Evolutionary conservation across 2,329 filamentous ascomycete genomes (phyloP).

Genomic region (Hysterium pulicare): DNA sequence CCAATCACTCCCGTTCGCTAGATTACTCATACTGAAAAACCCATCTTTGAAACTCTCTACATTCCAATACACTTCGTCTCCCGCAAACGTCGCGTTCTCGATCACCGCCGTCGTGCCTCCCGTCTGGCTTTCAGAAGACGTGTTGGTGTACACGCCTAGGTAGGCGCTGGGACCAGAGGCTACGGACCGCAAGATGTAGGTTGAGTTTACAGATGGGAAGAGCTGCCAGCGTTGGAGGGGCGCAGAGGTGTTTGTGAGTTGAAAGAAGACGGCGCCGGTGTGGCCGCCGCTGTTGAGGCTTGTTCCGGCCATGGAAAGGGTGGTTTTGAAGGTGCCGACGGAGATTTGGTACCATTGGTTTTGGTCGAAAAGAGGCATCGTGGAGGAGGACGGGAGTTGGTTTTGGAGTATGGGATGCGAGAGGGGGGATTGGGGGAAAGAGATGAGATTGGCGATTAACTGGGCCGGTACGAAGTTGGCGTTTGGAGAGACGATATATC

Average conservation of each 20-base stretch:
- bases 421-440: too few species aligned
- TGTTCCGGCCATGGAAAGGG: constrained; percentile 5
- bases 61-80: constrained; percentile 4
- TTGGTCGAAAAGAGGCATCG: constrained; percentile 5
- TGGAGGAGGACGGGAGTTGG: too few species aligned
- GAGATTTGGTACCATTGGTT: constrained; percentile 9
- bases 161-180: constrained; percentile 6
- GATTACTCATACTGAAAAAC: constrained; percentile 6
- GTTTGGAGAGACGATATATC: too few species aligned
- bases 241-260: constrained; percentile 3
- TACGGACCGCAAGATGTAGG: constrained; percentile 4
- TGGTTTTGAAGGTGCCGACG: background rate
- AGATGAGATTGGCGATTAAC: too few species aligned
- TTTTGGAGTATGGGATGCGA: too few species aligned
- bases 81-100: constrained; percentile 1
- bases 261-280: constrained; percentile 4
- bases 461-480: too few species aligned
- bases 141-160: background rate
- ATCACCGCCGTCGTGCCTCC: constrained; percentile 4
- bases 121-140: background rate
- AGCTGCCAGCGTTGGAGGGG: constrained; percentile 7
- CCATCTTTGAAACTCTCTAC: constrained; percentile 3
- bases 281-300: background rate
- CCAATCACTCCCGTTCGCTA: constrained; percentile 5
- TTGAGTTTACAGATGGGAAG: background rate